phyloP scores from a whole-genome alignment of 441 rosid species.

The Adansonia gregorii region DNA sequence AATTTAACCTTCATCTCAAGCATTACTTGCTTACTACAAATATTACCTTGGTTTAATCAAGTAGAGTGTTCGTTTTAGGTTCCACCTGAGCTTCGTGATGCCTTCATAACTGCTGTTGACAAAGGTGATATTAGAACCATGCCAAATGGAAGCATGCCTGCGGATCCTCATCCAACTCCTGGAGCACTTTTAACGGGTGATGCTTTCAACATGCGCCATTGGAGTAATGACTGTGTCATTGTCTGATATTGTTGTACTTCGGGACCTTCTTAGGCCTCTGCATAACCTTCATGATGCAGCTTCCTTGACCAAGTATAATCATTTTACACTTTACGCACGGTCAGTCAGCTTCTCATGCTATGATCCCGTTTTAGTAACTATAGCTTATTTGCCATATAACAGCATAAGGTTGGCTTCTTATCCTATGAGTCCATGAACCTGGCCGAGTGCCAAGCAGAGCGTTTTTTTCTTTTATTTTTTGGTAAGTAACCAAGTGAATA shows the following conservation, averaged over 20 bases:
- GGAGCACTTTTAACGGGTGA: conserved; percentile 66
- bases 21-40: neutral
- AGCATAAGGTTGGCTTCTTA: neutral
- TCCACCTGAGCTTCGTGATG: conserved; percentile 46
- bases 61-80: conserved; percentile 34
- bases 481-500: neutral
- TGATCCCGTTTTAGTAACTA: neutral
- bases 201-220: conserved; percentile 70
- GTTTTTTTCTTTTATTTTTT: neutral
- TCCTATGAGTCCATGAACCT: neutral
- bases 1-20: neutral
- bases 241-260: conserved; percentile 61
- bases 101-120: conserved; percentile 51
- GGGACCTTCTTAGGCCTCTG: conserved; percentile 51
- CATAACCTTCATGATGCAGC: conserved; percentile 45
- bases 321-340: conserved; percentile 63
- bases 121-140: conserved; percentile 65
- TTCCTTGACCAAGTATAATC: conserved; percentile 52
- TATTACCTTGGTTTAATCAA: neutral
- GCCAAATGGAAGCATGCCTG: conserved; percentile 74
- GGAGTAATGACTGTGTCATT: conserved; percentile 72
- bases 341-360: conserved; percentile 26
- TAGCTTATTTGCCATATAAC: neutral
- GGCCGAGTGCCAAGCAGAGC: neutral
- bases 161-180: conserved; percentile 53